Percentiles rank a stretch among this genome's conserved stretches.
phyloP scores from a whole-genome alignment of 75 land plant species.

The Picea glauca region DNA sequence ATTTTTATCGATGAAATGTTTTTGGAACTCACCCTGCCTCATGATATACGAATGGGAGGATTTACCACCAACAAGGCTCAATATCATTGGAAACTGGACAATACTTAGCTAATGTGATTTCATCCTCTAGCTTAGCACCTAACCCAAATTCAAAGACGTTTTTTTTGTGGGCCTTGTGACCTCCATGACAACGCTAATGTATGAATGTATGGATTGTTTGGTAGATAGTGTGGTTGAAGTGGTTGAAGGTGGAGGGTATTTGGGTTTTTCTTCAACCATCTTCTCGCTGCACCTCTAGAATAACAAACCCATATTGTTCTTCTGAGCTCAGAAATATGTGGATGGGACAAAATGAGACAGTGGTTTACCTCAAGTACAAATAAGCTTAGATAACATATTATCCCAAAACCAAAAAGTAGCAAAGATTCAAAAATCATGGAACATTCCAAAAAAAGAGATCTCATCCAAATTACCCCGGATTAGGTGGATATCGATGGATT shows the following conservation, averaged over 20 bases:
- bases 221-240: neutral
- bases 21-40: slow-evolving; percentile 16
- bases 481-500: no score
- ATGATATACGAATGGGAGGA: slow-evolving; percentile 37
- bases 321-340: no score
- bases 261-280: neutral
- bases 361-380: no score
- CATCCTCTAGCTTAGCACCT: slow-evolving; percentile 33
- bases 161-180: slow-evolving; percentile 40
- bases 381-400: no score
- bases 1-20: no score
- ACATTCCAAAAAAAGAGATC: no score
- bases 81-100: slow-evolving; percentile 81
- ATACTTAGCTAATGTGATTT: slow-evolving; percentile 68
- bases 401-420: no score
- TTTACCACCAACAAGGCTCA: slow-evolving; percentile 83
- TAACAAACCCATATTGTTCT: slow-evolving; percentile 7
- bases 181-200: slow-evolving; percentile 26
- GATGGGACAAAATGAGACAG: no score
- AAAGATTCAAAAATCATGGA: no score
- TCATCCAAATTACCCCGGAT: no score
- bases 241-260: neutral
- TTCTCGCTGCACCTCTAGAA: neutral
- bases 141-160: slow-evolving; percentile 87
- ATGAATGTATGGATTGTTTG: neutral